phyloP scores from a whole-genome alignment of 2,329 filamentous ascomycete species.

The Talaromyces sp. region DNA sequence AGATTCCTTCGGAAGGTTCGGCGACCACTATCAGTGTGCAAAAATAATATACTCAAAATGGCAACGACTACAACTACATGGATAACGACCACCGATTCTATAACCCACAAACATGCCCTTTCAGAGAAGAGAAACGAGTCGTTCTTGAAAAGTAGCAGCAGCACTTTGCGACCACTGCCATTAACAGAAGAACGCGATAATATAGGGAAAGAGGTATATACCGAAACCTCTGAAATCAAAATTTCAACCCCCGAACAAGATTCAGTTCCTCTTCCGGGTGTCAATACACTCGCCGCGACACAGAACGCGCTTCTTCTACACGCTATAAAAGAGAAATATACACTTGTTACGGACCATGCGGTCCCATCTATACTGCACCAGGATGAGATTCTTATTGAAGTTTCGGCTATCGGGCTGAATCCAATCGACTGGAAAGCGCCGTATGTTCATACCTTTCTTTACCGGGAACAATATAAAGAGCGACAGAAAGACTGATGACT shows the following conservation, averaged over 20 bases:
- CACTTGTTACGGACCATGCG: conserved; percentile 40
- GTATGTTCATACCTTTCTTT: conserved; percentile 42
- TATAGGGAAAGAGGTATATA: background rate
- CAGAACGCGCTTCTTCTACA: conserved; percentile 45
- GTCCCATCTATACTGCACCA: conserved; percentile 44
- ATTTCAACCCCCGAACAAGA: background rate
- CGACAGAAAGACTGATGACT: background rate
- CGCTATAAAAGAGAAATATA: conserved; percentile 48
- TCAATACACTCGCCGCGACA: background rate
- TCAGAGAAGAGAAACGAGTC: background rate
- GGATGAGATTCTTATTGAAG: conserved; percentile 59
- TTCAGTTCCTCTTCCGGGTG: background rate
- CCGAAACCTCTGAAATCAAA: background rate
- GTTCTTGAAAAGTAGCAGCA: background rate
- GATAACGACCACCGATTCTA: background rate
- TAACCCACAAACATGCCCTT: background rate
- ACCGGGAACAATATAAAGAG: background rate
- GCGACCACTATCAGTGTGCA: background rate
- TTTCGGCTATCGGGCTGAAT: conserved; percentile 64
- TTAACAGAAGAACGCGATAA: background rate
- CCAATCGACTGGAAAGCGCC: conserved; percentile 73
- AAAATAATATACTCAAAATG: conserved; percentile 1
- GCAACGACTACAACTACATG: conserved; percentile 6
- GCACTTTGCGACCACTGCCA: background rate
- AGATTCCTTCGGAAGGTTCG: background rate